A percentile compares a stretch with the other conserved stretches of the same genome.
Evolutionary conservation across 2,329 filamentous ascomycete species (phyloP).

Genomic region (Pestalotiopsis sp.): DNA sequence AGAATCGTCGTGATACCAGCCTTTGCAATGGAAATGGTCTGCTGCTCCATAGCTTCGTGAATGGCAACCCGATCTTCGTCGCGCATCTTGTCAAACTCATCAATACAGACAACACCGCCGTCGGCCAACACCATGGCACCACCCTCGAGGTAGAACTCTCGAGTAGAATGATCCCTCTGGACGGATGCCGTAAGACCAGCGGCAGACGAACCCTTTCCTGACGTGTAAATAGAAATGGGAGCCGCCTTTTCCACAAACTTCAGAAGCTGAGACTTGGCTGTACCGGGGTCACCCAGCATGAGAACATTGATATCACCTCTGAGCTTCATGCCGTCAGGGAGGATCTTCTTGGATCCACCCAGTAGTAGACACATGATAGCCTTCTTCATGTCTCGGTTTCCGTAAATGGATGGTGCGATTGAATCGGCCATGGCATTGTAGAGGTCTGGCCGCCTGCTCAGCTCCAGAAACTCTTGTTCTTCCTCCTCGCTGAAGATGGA

Average conservation of each 20-base stretch:
- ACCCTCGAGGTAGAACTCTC: constrained; percentile 97
- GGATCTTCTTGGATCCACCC: constrained; percentile 95
- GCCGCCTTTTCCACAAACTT: constrained; percentile 98
- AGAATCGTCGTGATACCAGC: constrained; percentile 98
- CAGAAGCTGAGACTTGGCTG: constrained; percentile 93
- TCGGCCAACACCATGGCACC: constrained; percentile 98
- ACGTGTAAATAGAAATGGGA: constrained; percentile 97
- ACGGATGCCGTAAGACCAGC: constrained; percentile 97
- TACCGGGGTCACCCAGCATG: constrained; percentile 94
- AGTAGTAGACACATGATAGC: constrained; percentile 91
- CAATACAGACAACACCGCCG: constrained; percentile 95
- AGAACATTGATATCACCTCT: constrained; percentile 98
- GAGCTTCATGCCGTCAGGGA: constrained; percentile 96
- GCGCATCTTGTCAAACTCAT: constrained; percentile 99
- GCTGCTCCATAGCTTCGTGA: constrained; percentile 99
- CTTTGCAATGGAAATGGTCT: constrained; percentile 98
- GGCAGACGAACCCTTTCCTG: constrained; percentile 95
- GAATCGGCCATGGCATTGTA: constrained; percentile 89
- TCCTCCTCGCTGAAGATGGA: constrained; percentile 90
- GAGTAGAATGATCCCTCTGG: constrained; percentile 85
- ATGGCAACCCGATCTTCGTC: constrained; percentile 98
- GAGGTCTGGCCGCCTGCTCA: constrained; percentile 89
- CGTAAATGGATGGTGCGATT: constrained; percentile 97
- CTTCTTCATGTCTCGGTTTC: constrained; percentile 95
- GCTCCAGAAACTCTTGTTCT: constrained; percentile 91